Percentiles rank a stretch among this genome's conserved stretches.
Conservation (phyloP, 2,329 filamentous ascomycete genomes). For the Colletotrichum orchidophilum region DNA sequence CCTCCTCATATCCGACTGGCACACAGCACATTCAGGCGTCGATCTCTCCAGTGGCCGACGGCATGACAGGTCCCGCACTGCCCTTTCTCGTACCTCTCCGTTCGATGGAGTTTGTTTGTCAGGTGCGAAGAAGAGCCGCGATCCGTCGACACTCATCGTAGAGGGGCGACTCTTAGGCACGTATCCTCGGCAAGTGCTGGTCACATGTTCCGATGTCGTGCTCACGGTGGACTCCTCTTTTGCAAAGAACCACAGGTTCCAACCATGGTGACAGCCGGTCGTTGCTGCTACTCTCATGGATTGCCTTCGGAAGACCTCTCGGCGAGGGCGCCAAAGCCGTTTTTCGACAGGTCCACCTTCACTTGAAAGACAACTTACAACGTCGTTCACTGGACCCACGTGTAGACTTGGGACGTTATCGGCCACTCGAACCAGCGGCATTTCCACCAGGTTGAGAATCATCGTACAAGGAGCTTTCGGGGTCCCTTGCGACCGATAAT, state of each 20-base stretch:
- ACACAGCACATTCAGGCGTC: background rate
- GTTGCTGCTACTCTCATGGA: background rate
- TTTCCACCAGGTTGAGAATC: background rate
- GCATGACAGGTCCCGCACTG: slow-evolving; percentile 6
- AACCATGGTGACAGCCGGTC: background rate
- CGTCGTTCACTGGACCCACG: background rate
- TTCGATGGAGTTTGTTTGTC: background rate
- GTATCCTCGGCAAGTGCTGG: background rate
- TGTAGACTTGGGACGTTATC: background rate
- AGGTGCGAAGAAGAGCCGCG: background rate
- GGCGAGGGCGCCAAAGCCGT: background rate
- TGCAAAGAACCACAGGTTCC: background rate
- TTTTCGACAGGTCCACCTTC: background rate
- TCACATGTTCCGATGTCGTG: background rate
- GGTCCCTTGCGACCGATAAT: background rate
- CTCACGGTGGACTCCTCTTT: background rate
- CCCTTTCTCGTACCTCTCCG: background rate
- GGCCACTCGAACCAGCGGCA: background rate
- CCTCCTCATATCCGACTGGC: background rate
- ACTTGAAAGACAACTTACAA: background rate
- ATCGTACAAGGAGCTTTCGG: background rate
- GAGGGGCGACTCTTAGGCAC: background rate
- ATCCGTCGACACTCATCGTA: slow-evolving; percentile 1
- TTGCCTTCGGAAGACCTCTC: background rate
- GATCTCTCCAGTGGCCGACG: background rate